Percentiles rank a stretch among this genome's conserved stretches.
Conservation (phyloP, 768 basidiomycete genomes). For the Myochromella boudieri region DNA sequence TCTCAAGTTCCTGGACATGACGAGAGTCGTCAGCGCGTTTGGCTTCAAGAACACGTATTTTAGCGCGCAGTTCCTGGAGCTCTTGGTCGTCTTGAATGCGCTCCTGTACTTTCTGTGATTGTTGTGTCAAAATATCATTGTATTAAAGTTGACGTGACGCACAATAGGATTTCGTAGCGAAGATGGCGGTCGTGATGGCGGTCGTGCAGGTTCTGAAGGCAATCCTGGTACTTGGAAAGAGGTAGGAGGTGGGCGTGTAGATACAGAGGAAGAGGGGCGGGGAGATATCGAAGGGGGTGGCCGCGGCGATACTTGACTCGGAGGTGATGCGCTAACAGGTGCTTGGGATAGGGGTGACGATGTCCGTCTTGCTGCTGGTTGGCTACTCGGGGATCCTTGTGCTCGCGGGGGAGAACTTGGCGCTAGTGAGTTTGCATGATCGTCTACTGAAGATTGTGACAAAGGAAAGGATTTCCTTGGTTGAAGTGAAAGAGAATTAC, state of each 20-base stretch:
- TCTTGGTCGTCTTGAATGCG: constrained; percentile 53
- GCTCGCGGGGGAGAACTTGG: constrained; percentile 29
- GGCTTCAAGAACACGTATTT: constrained; percentile 81
- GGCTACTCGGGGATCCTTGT: constrained; percentile 20
- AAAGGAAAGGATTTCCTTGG: constrained; percentile 47
- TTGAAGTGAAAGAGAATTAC: constrained; percentile 46
- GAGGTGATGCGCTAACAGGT: constrained; percentile 26
- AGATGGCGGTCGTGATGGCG: constrained; percentile 29
- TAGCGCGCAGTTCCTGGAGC: constrained; percentile 78
- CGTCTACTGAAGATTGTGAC: constrained; percentile 42
- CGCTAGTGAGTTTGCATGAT: constrained; percentile 27
- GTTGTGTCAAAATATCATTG: background rate
- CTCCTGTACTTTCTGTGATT: constrained; percentile 11
- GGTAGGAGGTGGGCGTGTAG: constrained; percentile 19
- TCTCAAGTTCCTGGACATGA: constrained; percentile 81
- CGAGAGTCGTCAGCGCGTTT: constrained; percentile 87
- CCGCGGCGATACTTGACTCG: constrained; percentile 18
- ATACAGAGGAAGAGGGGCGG: too few species aligned
- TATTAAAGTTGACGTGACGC: background rate
- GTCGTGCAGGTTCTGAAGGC: constrained; percentile 20
- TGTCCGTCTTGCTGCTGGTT: constrained; percentile 31
- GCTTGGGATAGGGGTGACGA: constrained; percentile 39
- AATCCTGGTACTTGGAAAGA: constrained; percentile 25
- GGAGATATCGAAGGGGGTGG: too few species aligned
- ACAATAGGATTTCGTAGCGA: constrained; percentile 19